These are phyloP conservation scores for Kernera saxatilis DNA, from an alignment of 345 rosid genomes.

Conservation along the genomic window DNA sequence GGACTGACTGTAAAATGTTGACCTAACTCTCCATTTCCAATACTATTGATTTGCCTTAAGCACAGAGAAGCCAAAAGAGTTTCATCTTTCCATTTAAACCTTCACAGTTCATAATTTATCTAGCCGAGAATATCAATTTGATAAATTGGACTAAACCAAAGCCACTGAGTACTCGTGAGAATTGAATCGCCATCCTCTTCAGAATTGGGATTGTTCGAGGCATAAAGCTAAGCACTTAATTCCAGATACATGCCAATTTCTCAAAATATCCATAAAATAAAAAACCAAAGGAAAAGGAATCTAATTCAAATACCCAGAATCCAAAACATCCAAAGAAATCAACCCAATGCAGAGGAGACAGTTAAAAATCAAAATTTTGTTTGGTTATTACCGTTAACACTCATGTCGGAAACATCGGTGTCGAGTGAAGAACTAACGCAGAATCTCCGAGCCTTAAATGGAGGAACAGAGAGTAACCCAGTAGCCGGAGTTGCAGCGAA, in stretches of 20 bases:
- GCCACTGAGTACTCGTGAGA: background rate
- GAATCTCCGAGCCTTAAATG: constrained; percentile 37
- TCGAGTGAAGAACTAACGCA: constrained; percentile 63
- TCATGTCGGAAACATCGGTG: constrained; percentile 88
- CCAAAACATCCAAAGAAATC: constrained; percentile 14
- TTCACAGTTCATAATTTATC: background rate
- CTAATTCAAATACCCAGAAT: constrained; percentile 27
- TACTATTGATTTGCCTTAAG: background rate
- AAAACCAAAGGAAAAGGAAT: background rate
- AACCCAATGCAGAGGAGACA: background rate
- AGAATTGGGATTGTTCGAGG: background rate
- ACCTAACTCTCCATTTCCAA: background rate
- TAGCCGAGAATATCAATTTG: background rate
- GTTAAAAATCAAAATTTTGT: background rate
- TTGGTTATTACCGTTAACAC: constrained; percentile 59
- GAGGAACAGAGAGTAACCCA: constrained; percentile 38
- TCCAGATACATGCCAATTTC: background rate
- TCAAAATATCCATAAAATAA: background rate
- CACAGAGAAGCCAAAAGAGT: background rate
- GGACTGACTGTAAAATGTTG: background rate
- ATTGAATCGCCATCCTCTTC: background rate
- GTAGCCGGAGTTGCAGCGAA: constrained; percentile 57
- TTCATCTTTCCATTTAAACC: background rate
- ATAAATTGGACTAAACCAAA: background rate
- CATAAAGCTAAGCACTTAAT: background rate